Evolutionary conservation across 1,284 basidiomycete species (phyloP).

Genomic region (Ustilago tritici): DNA sequence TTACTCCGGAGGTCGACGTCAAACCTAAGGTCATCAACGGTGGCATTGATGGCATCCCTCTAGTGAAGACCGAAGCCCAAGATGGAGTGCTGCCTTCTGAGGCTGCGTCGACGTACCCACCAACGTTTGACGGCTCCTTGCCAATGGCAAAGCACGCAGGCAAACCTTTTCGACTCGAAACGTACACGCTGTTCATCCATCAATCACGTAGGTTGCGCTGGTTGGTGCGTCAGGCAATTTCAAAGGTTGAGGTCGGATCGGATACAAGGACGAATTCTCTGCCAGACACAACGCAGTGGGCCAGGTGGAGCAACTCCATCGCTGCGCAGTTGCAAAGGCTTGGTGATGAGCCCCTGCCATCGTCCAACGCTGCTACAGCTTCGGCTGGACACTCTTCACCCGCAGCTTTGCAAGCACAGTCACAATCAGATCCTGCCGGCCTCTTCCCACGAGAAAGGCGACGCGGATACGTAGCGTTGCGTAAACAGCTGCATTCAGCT

Average conservation of each 20-base stretch:
- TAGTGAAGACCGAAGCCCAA: slow-evolving; percentile 13
- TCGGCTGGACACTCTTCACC: background rate
- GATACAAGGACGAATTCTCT: background rate
- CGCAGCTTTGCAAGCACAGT: slow-evolving; percentile 2
- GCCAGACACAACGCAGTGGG: slow-evolving; percentile 12
- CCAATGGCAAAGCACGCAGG: slow-evolving; percentile 12
- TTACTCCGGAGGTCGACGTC: slow-evolving; percentile 2
- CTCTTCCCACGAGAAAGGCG: slow-evolving; percentile 30
- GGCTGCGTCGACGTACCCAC: background rate
- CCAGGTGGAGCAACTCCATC: slow-evolving; percentile 25
- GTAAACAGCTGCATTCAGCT: slow-evolving; percentile 19
- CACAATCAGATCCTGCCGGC: slow-evolving; percentile 18
- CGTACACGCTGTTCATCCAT: slow-evolving; percentile 37
- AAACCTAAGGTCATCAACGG: background rate
- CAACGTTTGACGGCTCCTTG: slow-evolving; percentile 8
- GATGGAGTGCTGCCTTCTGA: background rate
- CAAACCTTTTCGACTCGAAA: slow-evolving; percentile 19
- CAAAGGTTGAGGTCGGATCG: background rate
- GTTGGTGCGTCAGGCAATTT: slow-evolving; percentile 20
- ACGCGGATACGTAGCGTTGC: slow-evolving; percentile 19
- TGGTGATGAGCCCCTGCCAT: background rate
- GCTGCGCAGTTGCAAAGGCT: slow-evolving; percentile 8
- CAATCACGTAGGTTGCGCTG: slow-evolving; percentile 22
- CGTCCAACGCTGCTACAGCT: background rate
- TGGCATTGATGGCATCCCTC: background rate